phyloP scores from a whole-genome alignment of 768 basidiomycete genomes.

The Coprinellus micaceus region DNA sequence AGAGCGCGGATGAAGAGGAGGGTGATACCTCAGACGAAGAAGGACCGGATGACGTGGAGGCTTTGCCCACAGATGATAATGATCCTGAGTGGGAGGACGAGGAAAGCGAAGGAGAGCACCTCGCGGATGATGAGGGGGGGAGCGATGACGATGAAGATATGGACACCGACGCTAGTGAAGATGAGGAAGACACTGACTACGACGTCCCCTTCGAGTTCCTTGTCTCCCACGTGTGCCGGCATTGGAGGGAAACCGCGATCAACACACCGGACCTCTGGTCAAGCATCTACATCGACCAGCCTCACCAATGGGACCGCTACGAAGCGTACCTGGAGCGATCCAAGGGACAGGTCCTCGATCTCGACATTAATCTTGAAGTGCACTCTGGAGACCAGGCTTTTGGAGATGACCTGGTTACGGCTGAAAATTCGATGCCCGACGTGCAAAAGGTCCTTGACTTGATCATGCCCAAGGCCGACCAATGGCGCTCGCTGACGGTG shows the following conservation, averaged over 20 bases:
- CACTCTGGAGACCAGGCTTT: slow-evolving; percentile 31
- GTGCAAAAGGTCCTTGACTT: slow-evolving; percentile 36
- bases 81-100: slow-evolving; percentile 16
- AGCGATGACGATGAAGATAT: slow-evolving; percentile 19
- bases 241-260: slow-evolving; percentile 54
- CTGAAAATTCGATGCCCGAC: slow-evolving; percentile 22
- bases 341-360: slow-evolving; percentile 49
- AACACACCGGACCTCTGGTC: slow-evolving; percentile 58
- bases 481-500: slow-evolving; percentile 53
- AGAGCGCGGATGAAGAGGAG: slow-evolving; percentile 23
- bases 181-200: slow-evolving; percentile 8
- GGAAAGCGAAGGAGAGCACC: slow-evolving; percentile 10
- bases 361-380: slow-evolving; percentile 39
- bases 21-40: slow-evolving; percentile 14
- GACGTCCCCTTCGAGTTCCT: slow-evolving; percentile 44
- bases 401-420: slow-evolving; percentile 23
- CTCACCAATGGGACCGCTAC: slow-evolving; percentile 42
- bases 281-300: slow-evolving; percentile 36
- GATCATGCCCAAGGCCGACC: slow-evolving; percentile 48
- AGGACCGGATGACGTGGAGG: slow-evolving; percentile 2
- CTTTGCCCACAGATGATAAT: slow-evolving; percentile 12
- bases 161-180: slow-evolving; percentile 6
- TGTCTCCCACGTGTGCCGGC: slow-evolving; percentile 58
- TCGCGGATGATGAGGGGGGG: slow-evolving; percentile 19
- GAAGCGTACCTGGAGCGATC: slow-evolving; percentile 49